Evolutionary conservation across 495 filamentous ascomycete species (phyloP), one percentile per base, ranked within the genome.

Genomic region (Penicillium coffeae): DNA sequence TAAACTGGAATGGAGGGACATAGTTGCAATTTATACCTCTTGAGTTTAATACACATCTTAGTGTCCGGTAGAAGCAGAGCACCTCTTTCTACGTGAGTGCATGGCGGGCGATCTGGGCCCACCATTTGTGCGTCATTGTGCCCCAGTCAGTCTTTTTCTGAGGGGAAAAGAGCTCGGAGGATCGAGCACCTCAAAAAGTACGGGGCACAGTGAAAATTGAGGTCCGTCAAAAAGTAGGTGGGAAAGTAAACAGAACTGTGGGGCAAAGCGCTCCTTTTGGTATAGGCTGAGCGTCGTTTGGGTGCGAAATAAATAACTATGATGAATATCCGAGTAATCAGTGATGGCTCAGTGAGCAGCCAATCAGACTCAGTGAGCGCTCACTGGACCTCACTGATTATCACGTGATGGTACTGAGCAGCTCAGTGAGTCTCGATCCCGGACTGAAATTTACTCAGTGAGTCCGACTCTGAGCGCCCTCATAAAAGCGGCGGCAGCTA

Each of bases 401-500:
- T 41, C 38, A 41, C 18, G 38, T 41, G 38, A 41, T 41, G 16
- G 38, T 5, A 41, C 35, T 44, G 42, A 44, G 42, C 42, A 44
- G 45, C 45, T 49, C 48, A 50, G 19, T 50, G 27, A 44, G 38
- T 42, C 47, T 50, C 5, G 39, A 43, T 38, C 42, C 52, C 38
- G 52, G 52, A 57, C 52, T 51, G 42, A 55, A 47, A 55, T 59
- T 39, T 59, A 59, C 41, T 46, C 43, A 46, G 43, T 37, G 33
- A 46, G 43, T 20, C 43, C 47, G 39, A 47, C 36, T 38, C 18
- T 35, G 49, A 38, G 34, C 14, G 72, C 79, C 52, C 55, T 58
- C 45, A 48, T 54, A 44, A 58, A 62, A 62, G 59, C 59, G 55
- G 59, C 55, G 55, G 58, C 52, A 58, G 37, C 55, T 54, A 42